Percentiles rank a stretch among this genome's conserved stretches.
These are phyloP conservation scores for Aschersonia sp. DNA, from an alignment of 2,329 filamentous ascomycete species.

Conservation along the genomic window DNA sequence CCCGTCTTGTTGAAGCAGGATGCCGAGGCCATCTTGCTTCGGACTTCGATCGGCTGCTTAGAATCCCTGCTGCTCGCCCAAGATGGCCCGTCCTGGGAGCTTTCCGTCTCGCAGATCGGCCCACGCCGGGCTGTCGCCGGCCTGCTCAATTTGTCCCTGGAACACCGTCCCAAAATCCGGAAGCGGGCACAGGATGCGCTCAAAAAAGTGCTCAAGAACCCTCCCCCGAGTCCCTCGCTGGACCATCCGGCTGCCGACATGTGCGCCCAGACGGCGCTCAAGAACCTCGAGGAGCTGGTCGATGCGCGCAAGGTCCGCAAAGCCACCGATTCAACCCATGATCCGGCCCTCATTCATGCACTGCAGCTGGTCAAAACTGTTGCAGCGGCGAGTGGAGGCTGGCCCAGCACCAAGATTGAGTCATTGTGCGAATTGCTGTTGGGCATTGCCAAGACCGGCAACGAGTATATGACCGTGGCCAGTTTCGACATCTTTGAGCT, in stretches of 20 bases:
- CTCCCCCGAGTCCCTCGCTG: slow-evolving; percentile 79
- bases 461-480: slow-evolving; percentile 92
- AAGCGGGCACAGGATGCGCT: slow-evolving; percentile 88
- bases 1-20: slow-evolving; percentile 68
- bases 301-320: slow-evolving; percentile 49
- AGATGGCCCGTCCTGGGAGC: slow-evolving; percentile 75
- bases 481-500: slow-evolving; percentile 96
- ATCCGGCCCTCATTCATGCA: slow-evolving; percentile 79
- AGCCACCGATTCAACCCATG: slow-evolving; percentile 48
- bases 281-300: slow-evolving; percentile 63
- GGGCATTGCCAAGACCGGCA: slow-evolving; percentile 76
- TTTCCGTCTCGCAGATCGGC: slow-evolving; percentile 68
- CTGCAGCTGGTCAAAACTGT: slow-evolving; percentile 86
- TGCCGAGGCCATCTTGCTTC: slow-evolving; percentile 73
- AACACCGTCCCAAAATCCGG: slow-evolving; percentile 82
- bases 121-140: slow-evolving; percentile 80
- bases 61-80: slow-evolving; percentile 86
- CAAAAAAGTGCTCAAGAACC: slow-evolving; percentile 65
- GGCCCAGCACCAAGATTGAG: slow-evolving; percentile 95
- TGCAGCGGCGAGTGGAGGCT: slow-evolving; percentile 74
- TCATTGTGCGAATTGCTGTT: slow-evolving; percentile 78
- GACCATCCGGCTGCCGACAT: slow-evolving; percentile 94
- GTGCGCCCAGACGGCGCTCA: slow-evolving; percentile 83
- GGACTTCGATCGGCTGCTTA: slow-evolving; percentile 81
- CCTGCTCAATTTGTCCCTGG: slow-evolving; percentile 69